phyloP scores from a whole-genome alignment of 208 protist species.

The Trichomonas tenax region DNA sequence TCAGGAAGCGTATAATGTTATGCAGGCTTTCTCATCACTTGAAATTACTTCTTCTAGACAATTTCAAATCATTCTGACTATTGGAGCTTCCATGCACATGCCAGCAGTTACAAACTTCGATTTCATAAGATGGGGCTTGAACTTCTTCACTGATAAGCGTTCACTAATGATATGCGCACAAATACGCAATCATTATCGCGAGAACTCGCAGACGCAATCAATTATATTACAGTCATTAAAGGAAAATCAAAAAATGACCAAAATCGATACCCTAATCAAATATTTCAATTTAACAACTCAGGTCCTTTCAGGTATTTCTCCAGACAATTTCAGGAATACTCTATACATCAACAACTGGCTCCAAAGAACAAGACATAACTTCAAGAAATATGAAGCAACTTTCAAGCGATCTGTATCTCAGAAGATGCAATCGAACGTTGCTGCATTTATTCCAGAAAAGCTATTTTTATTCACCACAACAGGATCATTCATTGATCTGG shows the following conservation, averaged over 20 bases:
- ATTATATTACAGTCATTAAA: background rate
- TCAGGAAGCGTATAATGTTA: background rate
- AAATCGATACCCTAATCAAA: background rate
- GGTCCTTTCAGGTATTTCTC: background rate
- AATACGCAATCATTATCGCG: background rate
- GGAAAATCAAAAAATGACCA: background rate
- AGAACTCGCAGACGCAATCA: background rate
- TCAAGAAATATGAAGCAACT: background rate
- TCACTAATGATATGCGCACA: background rate
- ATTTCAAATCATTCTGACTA: background rate
- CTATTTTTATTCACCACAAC: background rate
- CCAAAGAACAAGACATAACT: background rate
- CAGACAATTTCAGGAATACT: background rate
- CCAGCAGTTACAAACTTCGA: background rate
- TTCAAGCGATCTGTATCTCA: background rate
- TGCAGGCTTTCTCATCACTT: background rate
- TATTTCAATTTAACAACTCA: background rate
- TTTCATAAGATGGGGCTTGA: background rate
- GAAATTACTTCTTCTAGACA: background rate
- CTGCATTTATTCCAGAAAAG: background rate
- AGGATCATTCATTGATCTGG: background rate
- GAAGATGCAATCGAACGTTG: background rate
- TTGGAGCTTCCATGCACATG: background rate
- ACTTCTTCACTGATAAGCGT: background rate
- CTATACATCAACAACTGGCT: slow-evolving; percentile 1